Conservation (phyloP, 495 filamentous ascomycete genomes). For the Penicillium malachiteum region DNA sequence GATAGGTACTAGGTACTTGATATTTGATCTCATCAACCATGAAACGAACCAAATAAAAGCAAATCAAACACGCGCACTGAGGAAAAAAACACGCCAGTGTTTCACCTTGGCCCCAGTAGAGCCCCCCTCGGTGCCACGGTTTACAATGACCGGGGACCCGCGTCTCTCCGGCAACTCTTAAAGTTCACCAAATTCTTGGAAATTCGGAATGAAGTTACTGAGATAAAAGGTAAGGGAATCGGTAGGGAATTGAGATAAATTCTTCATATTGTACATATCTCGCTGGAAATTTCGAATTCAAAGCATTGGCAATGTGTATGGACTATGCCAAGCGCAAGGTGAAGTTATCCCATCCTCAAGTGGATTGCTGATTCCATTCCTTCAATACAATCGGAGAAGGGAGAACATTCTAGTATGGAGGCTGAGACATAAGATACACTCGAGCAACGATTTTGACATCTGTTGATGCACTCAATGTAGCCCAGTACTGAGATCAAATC, state of each 20-base stretch:
- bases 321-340: neutral
- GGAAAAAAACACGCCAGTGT: conserved; percentile 41
- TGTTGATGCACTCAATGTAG: neutral
- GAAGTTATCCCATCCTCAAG: neutral
- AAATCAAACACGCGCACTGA: conserved; percentile 23
- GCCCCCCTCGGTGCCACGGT: conserved; percentile 9
- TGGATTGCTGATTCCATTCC: neutral
- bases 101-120: conserved; percentile 28
- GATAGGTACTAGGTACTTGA: conserved; percentile 6
- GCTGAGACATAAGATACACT: too few species aligned
- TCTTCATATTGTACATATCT: conserved; percentile 6
- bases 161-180: conserved; percentile 40
- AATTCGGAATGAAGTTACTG: neutral
- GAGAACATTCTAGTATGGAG: too few species aligned
- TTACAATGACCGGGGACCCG: conserved; percentile 7
- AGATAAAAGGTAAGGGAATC: neutral
- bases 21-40: neutral
- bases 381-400: too few species aligned
- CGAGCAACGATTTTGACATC: neutral
- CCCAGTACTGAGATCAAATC: neutral
- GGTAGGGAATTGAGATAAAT: neutral
- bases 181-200: neutral
- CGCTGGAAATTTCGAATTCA: neutral
- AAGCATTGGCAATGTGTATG: neutral
- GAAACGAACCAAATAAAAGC: conserved; percentile 1